phyloP scores from a whole-genome alignment of 2,329 filamentous ascomycete species.

The Sphaerulina populicola region DNA sequence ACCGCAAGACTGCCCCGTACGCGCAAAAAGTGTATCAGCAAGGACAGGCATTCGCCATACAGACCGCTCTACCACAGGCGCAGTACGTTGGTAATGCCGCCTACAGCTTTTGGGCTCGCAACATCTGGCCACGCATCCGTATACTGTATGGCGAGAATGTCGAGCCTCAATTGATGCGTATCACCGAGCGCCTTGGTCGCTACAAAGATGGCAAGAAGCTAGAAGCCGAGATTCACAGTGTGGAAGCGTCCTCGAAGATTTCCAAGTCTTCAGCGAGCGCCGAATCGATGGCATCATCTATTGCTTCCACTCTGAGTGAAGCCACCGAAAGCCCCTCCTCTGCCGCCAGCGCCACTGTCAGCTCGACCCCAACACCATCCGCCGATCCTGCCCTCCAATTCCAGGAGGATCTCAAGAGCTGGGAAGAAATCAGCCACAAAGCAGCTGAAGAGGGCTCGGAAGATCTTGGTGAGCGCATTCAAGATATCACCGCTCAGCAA shows the following conservation, averaged over 20 bases:
- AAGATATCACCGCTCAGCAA: slow-evolving; percentile 65
- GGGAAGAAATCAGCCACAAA: slow-evolving; percentile 80
- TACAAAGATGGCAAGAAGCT: slow-evolving; percentile 60
- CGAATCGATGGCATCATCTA: slow-evolving; percentile 23
- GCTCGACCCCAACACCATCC: slow-evolving; percentile 38
- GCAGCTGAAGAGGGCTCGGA: slow-evolving; percentile 77
- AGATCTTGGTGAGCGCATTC: slow-evolving; percentile 54
- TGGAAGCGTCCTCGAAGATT: slow-evolving; percentile 36
- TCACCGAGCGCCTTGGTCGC: slow-evolving; percentile 77
- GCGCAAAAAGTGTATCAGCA: slow-evolving; percentile 58
- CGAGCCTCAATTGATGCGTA: slow-evolving; percentile 86
- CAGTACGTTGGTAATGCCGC: slow-evolving; percentile 62
- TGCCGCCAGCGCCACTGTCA: slow-evolving; percentile 17
- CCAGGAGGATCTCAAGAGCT: slow-evolving; percentile 66
- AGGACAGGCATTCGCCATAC: slow-evolving; percentile 57
- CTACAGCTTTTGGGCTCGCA: slow-evolving; percentile 62
- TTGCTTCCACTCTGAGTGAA: slow-evolving; percentile 25
- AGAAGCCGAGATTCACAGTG: slow-evolving; percentile 50
- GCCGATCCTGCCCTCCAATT: slow-evolving; percentile 50
- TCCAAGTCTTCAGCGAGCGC: slow-evolving; percentile 24
- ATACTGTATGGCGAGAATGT: slow-evolving; percentile 83
- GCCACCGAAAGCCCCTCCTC: slow-evolving; percentile 24
- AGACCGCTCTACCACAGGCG: slow-evolving; percentile 63
- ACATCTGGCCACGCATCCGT: slow-evolving; percentile 72
- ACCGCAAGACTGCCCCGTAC: slow-evolving; percentile 66